Base-by-base conservation (phyloP, 257 asterid species). In the Solanum rostratum region DNA sequence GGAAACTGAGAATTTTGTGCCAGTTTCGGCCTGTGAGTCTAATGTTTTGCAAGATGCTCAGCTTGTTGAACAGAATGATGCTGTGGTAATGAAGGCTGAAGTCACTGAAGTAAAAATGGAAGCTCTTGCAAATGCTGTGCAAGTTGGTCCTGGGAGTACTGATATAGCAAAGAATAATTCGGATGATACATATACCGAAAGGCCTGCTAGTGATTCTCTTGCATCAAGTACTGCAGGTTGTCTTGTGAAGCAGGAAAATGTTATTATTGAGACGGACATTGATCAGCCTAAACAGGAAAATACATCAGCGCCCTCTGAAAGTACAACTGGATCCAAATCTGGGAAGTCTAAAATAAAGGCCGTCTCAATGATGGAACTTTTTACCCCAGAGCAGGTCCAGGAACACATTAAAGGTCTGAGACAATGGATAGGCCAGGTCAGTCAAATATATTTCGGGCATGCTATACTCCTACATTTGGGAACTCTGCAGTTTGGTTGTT, bases 351-450 rank as follows among this genome's bases (percentile, higher is more conserved):
- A 92, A 87, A 93, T 95, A 85, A 92, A 93, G 84, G 99, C 96
- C 68, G 99, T 97, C 33, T 97, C 99, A 24, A 87, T 97, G 96
- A 95, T 90, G 59, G 99, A 97, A 84, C 83, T 97, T 87, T 97
- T 97, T 90, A 93, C 99, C 76, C 97, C 98, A 45, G 99, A 93
- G 85, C 94, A 95, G 90, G 96, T 94, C 84, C 91, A 92, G 81
- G 90, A 90, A 88, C 99, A 97, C 88, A 95, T 95, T 83, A 85
- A 39, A 84, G 96, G 99, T 85, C 98, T 97, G 80, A 90, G 99
- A 84, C 96, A 88, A 91, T 97, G 99, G 99, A 89, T 95, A 63
- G 99, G 99, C 88, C 99, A 97, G 99, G 99, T 95, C 85, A 86
- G 95, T 87, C 78, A 79, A 73, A 20, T 78, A 46, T 73, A 50